Conservation (phyloP, 73 alveolate species). For the Stentor roeselii region DNA sequence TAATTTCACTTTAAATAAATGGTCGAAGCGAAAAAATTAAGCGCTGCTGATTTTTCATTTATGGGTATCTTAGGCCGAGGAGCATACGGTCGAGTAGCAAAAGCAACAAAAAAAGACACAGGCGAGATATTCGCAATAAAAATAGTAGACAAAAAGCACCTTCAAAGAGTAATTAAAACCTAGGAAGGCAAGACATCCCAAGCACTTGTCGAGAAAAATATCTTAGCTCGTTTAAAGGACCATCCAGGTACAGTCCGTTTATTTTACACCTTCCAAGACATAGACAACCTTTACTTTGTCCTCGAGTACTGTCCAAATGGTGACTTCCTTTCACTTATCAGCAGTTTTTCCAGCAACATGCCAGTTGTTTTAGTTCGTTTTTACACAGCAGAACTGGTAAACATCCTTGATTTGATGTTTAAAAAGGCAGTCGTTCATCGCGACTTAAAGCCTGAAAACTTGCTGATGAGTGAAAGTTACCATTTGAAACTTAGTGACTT, state of each 20-base stretch:
- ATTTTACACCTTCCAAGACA: slow-evolving; percentile 48
- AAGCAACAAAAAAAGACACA: slow-evolving; percentile 21
- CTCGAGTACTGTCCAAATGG: slow-evolving; percentile 61
- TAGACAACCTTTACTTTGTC: slow-evolving; percentile 50
- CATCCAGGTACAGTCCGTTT: slow-evolving; percentile 59
- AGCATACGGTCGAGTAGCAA: slow-evolving; percentile 28
- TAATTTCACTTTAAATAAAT: no score
- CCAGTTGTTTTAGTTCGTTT: slow-evolving; percentile 52
- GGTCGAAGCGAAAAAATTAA: slow-evolving; percentile 17
- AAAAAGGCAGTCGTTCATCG: slow-evolving; percentile 72
- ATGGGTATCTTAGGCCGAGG: slow-evolving; percentile 10
- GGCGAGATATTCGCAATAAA: slow-evolving; percentile 21
- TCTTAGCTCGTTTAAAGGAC: slow-evolving; percentile 28
- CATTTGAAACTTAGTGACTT: slow-evolving; percentile 76
- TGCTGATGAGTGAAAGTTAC: slow-evolving; percentile 66
- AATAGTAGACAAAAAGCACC: slow-evolving; percentile 16
- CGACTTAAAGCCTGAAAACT: slow-evolving; percentile 86
- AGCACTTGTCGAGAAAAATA: slow-evolving; percentile 54
- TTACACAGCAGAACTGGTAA: slow-evolving; percentile 77
- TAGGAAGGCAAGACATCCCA: slow-evolving; percentile 27
- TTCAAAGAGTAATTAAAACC: slow-evolving; percentile 30
- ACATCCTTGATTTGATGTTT: slow-evolving; percentile 63
- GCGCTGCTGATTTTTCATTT: neutral
- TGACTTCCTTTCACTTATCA: slow-evolving; percentile 33
- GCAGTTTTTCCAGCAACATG: slow-evolving; percentile 28